Evolutionary conservation across 163 green algal genomes (phyloP).

Genomic region (Chlorella variabilis): DNA sequence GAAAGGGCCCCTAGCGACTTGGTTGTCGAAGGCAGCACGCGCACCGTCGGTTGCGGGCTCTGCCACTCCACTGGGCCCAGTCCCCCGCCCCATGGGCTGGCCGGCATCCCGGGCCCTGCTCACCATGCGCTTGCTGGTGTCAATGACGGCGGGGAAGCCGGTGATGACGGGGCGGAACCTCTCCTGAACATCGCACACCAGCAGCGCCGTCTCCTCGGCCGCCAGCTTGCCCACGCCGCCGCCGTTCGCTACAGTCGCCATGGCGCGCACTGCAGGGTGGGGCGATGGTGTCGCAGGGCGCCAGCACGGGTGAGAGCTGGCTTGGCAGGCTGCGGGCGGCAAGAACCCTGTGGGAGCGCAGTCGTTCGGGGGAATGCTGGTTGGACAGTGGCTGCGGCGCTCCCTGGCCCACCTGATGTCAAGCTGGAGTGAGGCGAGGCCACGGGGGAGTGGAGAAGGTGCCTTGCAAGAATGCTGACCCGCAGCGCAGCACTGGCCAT

Average conservation of each 20-base stretch:
- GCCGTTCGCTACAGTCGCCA: slow-evolving; percentile 21
- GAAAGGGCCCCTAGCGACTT: no score
- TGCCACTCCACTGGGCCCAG: no score
- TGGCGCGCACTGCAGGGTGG: slow-evolving; percentile 23
- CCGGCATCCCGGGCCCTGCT: not conserved
- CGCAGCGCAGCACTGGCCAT: slow-evolving; percentile 1
- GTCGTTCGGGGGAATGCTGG: not conserved
- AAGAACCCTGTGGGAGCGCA: no score
- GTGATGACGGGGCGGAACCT: slow-evolving; percentile 75
- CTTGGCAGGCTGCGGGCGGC: no score
- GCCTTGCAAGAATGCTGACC: not conserved
- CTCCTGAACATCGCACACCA: slow-evolving; percentile 85
- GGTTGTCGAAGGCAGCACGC: no score
- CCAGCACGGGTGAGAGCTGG: no score
- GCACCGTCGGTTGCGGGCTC: no score
- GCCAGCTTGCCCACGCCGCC: slow-evolving; percentile 55
- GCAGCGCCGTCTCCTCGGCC: slow-evolving; percentile 60
- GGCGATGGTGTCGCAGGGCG: no score
- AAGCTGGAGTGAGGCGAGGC: not conserved
- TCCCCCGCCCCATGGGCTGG: no score
- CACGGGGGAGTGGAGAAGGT: not conserved
- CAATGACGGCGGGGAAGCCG: slow-evolving; percentile 68
- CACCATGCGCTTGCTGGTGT: slow-evolving; percentile 72
- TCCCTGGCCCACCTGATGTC: no score
- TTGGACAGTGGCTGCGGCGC: not conserved